Evolutionary conservation across 2,329 filamentous ascomycete genomes (phyloP), one percentile per base, ranked within the genome.

Genomic region (Pseudogymnoascus verrucosus): DNA sequence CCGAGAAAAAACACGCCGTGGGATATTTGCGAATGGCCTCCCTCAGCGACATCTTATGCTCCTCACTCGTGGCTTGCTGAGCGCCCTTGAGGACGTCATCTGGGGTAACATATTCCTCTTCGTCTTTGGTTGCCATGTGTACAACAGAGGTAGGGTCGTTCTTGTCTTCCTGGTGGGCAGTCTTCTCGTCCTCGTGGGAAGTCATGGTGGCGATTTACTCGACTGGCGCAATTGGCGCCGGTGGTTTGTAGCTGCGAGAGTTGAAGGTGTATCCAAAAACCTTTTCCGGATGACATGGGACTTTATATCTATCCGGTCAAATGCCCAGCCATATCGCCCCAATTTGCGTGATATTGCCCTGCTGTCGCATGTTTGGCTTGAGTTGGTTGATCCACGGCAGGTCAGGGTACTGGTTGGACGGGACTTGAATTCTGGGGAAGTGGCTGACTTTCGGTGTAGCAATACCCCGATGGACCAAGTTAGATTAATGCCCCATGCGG

Each of bases 1-100:
- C 64, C 4, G 73, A 74, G 69, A 73, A 76, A 4, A 66, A 62
- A 4, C 74, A 60, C 3, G 69, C 69, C 60, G 68, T 69, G 2
- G 69, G 69, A 26, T 71, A 70, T 14, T 64, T 65, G 14, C 31
- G 67, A 62, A 71, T 54, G 12, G 69, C 68, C 39, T 69, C 68
- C 6, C 37, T 26, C 12, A 70, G 61, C 19, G 64, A 47, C 67
- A 69, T 67, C 23, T 31, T 63, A 60, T 68, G 67, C 65, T 72
- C 66, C 12, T 62, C 57, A 60, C 62, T 40, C 23, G 68, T 68
- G 8, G 67, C 68, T n/a, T 67, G 40, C 19, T 68, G 64, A 16
- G 69, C 69, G n/a, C 68, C 68, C n/a, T 65, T 61, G n/a, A 34
- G 62, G 19, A 65, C 44, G 37, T 64, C 61, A 21, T 26, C 61